phyloP scores from a whole-genome alignment of 257 asterid species.

The Capsicum chinense region DNA sequence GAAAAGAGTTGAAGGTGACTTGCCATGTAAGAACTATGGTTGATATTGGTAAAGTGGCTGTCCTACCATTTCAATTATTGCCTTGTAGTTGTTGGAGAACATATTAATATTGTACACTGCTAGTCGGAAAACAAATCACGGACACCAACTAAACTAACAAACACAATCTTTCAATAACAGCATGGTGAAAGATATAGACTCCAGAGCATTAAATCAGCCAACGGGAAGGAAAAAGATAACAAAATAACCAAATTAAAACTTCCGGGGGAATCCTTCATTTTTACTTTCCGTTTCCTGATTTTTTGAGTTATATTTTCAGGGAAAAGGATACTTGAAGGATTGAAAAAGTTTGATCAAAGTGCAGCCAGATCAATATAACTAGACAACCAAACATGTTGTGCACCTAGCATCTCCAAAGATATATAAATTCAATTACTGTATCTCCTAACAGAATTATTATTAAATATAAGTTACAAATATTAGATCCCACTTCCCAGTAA shows the following conservation, averaged over 20 bases:
- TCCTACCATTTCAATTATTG: background rate
- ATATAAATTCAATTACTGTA: background rate
- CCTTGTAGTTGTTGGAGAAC: background rate
- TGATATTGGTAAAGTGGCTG: background rate
- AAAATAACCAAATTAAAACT: background rate
- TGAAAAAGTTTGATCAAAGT: background rate
- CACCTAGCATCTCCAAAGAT: conserved; percentile 15
- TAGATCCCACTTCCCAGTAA: background rate
- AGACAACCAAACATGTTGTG: background rate
- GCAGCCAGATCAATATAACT: background rate
- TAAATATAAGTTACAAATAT: background rate
- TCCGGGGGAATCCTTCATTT: background rate
- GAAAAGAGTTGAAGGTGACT: background rate
- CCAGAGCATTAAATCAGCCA: background rate
- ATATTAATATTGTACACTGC: background rate
- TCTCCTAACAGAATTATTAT: background rate
- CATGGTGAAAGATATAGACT: background rate
- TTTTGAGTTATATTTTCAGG: background rate
- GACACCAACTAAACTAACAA: background rate
- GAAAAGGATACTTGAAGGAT: background rate
- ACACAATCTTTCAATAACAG: background rate
- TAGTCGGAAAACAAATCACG: background rate
- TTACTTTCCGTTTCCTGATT: background rate
- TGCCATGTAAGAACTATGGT: background rate
- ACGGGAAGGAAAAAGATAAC: background rate